Conservation (phyloP, 768 basidiomycete genomes). For the Clitopilus hobsonii region DNA sequence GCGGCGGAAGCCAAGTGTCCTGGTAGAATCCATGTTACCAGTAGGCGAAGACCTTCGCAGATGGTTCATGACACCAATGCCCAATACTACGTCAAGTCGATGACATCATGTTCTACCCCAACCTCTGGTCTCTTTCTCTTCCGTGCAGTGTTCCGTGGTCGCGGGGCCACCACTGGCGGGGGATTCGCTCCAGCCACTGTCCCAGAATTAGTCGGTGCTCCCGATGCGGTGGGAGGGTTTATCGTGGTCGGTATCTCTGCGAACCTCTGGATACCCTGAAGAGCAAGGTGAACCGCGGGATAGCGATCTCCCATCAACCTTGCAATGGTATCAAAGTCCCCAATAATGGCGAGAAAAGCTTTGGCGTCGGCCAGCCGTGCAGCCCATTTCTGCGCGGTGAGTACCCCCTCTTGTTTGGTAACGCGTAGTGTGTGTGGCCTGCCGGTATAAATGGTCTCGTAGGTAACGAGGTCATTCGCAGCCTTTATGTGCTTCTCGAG, state of each 20-base stretch:
- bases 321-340: constrained; percentile 17
- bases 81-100: too few species aligned
- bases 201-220: too few species aligned
- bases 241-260: too few species aligned
- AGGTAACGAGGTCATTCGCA: constrained; percentile 20
- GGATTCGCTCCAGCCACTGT: too few species aligned
- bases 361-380: constrained; percentile 17
- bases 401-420: constrained; percentile 19
- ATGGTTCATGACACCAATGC: too few species aligned
- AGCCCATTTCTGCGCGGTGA: constrained; percentile 17
- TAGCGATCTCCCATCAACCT: constrained; percentile 27
- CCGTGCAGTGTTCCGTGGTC: neutral
- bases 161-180: too few species aligned
- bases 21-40: too few species aligned
- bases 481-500: constrained; percentile 14
- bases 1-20: too few species aligned
- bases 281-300: constrained; percentile 21
- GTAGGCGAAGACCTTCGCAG: too few species aligned
- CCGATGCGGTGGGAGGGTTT: too few species aligned
- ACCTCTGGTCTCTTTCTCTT: too few species aligned
- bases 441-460: constrained; percentile 16
- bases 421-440: constrained; percentile 23
- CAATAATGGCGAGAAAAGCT: constrained; percentile 21
- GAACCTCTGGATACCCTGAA: constrained; percentile 19
- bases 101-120: too few species aligned